A percentile compares a stretch with the other conserved stretches of the same genome.
Conservation (phyloP, 2,329 filamentous ascomycete species). For the Penicillium occitanis region DNA sequence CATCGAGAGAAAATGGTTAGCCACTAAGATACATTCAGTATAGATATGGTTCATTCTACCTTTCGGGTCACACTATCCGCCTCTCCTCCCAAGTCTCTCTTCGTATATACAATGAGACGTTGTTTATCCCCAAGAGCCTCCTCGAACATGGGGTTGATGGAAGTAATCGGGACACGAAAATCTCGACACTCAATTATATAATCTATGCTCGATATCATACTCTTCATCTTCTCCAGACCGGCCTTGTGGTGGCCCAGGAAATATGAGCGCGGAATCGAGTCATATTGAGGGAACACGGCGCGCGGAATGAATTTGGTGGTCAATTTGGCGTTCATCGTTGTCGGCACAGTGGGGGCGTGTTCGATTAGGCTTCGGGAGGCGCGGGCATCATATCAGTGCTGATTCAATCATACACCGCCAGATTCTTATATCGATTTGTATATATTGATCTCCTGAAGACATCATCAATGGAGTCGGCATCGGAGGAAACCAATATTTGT, state of each 20-base stretch:
- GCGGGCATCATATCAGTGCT: conserved; percentile 2
- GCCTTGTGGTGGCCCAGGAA: conserved; percentile 90
- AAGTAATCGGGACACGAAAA: conserved; percentile 84
- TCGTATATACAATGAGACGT: conserved; percentile 86
- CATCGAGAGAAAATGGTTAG: background rate
- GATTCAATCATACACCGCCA: background rate
- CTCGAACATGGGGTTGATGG: conserved; percentile 87
- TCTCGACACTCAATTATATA: conserved; percentile 94
- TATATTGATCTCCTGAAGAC: background rate
- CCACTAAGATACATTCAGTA: background rate
- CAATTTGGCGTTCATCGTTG: conserved; percentile 40
- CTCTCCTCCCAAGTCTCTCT: conserved; percentile 68
- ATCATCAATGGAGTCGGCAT: background rate
- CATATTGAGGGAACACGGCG: conserved; percentile 67
- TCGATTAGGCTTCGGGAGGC: background rate
- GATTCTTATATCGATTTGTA: too few relatives aligned
- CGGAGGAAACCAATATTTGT: conserved; percentile 1
- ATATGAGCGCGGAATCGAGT: conserved; percentile 81
- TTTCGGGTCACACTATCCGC: conserved; percentile 42
- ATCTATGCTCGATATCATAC: conserved; percentile 74
- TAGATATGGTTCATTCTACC: conserved; percentile 31
- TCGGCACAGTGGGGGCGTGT: background rate
- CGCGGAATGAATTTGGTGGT: conserved; percentile 67
- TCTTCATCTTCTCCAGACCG: conserved; percentile 79
- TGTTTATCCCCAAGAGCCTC: conserved; percentile 68